A percentile compares a stretch with the other conserved stretches of the same genome.
Conservation (phyloP, 2,329 filamentous ascomycete species). For the Fusarium nelsonii region DNA sequence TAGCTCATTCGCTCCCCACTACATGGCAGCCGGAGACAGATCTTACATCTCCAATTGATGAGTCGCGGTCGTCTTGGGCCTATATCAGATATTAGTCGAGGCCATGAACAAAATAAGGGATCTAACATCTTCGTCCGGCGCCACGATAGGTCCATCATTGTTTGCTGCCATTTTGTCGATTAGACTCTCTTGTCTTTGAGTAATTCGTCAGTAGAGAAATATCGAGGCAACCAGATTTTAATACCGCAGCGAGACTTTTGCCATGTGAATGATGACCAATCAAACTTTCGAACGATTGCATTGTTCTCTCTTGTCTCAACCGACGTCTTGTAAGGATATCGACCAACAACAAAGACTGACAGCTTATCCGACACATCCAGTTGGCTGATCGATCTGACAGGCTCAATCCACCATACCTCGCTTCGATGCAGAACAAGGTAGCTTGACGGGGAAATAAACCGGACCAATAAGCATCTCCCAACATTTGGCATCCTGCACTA, state of each 20-base stretch:
- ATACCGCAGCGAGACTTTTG: background rate
- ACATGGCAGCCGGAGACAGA: background rate
- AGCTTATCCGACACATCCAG: background rate
- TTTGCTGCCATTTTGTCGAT: background rate
- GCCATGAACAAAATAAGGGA: background rate
- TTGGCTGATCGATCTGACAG: background rate
- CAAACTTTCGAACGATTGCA: background rate
- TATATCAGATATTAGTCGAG: background rate
- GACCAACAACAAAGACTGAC: background rate
- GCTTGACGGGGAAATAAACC: background rate
- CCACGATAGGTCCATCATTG: background rate
- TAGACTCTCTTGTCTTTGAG: background rate
- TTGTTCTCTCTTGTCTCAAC: conserved; percentile 1
- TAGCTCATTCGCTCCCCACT: background rate
- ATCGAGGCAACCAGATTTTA: background rate
- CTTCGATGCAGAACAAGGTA: background rate
- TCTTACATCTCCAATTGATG: conserved; percentile 1
- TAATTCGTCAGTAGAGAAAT: background rate
- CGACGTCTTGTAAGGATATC: background rate
- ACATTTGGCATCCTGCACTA: background rate
- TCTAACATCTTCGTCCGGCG: background rate
- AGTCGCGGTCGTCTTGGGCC: background rate
- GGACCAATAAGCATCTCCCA: background rate
- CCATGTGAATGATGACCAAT: background rate
- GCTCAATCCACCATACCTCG: background rate